Base-by-base conservation (phyloP, 805 yeast species). In the Yarrowia hollandica region DNA sequence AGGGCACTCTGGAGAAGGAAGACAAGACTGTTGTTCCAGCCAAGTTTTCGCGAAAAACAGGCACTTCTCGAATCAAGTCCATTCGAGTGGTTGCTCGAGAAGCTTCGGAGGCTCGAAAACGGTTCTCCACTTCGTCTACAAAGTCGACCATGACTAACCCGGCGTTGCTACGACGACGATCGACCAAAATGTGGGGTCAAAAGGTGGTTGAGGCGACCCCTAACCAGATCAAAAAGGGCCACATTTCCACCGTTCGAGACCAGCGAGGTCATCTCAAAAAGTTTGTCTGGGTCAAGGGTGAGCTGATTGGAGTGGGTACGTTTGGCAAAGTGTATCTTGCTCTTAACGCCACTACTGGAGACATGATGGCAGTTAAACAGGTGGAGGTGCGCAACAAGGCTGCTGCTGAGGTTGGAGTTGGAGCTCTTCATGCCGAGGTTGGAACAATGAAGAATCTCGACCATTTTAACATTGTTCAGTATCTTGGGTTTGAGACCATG, bases 101-200 rank as follows among this genome's bases (percentile, higher is more conserved):
- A 69, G 98, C 97, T 1, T 77, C 81, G 61, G 83, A 83, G 64
- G 82, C 83, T 5, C 75, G 86, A 28, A 79, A 78, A 55, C 71
- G 75, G 56, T 69, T 68, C 34, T 64, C 72, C 10, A 28, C 52
- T 23, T 34, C 48, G 5, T 60, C 61, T 10, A 55, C 37, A 22
- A 44, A 52, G 38, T 39, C 60, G 18, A 38, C 61, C 31, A 38
- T 26, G 15, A 48, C 41, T n/a, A 59, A 58, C 5, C 66, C 69
- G 6, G 68, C 64, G 1, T 67, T 84, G 7, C 70, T 92, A 31
- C 77, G 90, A 63, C 77, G 98, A 60, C 79, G 79, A 59, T 89
- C 94, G 67, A 94, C 99, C 1, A 95, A 94, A 73, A 82, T 94
- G 86, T 94, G 99, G 99, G 99, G 99, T 18, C 90, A 89, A 62